Base-by-base conservation (phyloP, 73 alveolate genomes). In the Blepharisma stoltei region DNA sequence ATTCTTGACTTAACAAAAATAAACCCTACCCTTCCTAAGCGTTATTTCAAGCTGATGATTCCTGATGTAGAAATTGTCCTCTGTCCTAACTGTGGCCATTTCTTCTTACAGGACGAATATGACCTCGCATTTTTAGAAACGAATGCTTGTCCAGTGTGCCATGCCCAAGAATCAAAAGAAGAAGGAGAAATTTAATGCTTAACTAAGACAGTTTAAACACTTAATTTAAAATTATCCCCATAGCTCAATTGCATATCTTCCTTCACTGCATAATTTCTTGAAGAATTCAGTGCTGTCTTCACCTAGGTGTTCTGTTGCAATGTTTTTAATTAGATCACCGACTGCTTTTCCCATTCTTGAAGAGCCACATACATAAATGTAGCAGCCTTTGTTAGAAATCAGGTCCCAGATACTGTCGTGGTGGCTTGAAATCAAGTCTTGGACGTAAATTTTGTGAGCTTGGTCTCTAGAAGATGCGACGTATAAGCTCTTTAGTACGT, bases 51-150 rank as follows among this genome's bases (percentile, higher is more conserved):
- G 75, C 92, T 90, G 76, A 90, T 89, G 84, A 81, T 89, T 6
- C 95, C 93, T 67, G 98, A 94, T 50, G 85, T 89, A 7, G 92
- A 94, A 0, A 79, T 94, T 32, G 87, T 91, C 21, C 78, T 91
- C 83, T 91, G 97, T 52, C 91, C 89, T 67, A 54, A 67, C 37
- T 87, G 97, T 78, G 83, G 89, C 76, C 88, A 81, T 54, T 90
- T 94, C 89, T 88, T 91, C 88, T 76, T 94, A 73, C 89, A 83
- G 81, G 98, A 94, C 78, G 97, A 94, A 77, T 94, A 83, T 78
- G 98, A 94, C 78, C 89, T 89, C 76, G 96, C 96, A 9, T 91
- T 86, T 80, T 76, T 94, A 55, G 94, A 94, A 83, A 84, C 85
- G 53, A 91, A 86, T 41, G 85, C 87, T 77, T 91, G 97, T 71